These are phyloP conservation scores for Meyerozyma athensensis DNA, from an alignment of 1,139 yeast genomes.

Conservation along the genomic window DNA sequence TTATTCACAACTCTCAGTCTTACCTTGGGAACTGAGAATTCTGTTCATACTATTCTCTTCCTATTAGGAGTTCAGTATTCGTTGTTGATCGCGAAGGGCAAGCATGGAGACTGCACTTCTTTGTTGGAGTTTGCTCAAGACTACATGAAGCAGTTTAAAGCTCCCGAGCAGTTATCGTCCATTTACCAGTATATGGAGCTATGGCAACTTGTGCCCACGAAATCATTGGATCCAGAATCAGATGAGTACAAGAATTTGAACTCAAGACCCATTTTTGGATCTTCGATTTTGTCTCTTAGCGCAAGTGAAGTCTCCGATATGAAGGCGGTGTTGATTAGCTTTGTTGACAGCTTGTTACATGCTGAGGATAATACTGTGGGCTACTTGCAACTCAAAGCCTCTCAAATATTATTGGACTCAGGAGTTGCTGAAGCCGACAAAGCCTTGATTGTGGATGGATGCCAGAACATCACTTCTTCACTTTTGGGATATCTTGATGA, in stretches of 20 bases:
- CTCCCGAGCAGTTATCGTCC: slow-evolving; percentile 65
- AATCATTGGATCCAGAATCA: slow-evolving; percentile 33
- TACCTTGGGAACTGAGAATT: slow-evolving; percentile 65
- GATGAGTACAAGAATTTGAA: slow-evolving; percentile 35
- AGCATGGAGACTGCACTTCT: slow-evolving; percentile 59
- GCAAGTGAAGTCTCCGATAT: slow-evolving; percentile 45
- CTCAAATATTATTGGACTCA: slow-evolving; percentile 50
- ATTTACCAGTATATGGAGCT: slow-evolving; percentile 50
- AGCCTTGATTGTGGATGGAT: slow-evolving; percentile 30
- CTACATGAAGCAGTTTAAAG: slow-evolving; percentile 62
- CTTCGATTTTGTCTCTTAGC: slow-evolving; percentile 49
- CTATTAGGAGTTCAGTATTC: slow-evolving; percentile 78
- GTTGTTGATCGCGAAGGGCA: slow-evolving; percentile 47
- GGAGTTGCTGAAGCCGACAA: slow-evolving; percentile 26
- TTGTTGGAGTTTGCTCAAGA: slow-evolving; percentile 68
- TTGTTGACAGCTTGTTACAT: slow-evolving; percentile 40
- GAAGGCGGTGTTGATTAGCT: slow-evolving; percentile 51
- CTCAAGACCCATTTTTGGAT: slow-evolving; percentile 61
- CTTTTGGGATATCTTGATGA: slow-evolving; percentile 34
- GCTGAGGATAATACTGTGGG: slow-evolving; percentile 37
- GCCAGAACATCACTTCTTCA: slow-evolving; percentile 40
- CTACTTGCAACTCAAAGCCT: slow-evolving; percentile 56
- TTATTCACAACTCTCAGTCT: slow-evolving; percentile 73
- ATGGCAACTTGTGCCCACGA: slow-evolving; percentile 47
- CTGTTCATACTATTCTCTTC: slow-evolving; percentile 70